phyloP scores from a whole-genome alignment of 345 rosid genomes.

The Eucalyptus curtisii region DNA sequence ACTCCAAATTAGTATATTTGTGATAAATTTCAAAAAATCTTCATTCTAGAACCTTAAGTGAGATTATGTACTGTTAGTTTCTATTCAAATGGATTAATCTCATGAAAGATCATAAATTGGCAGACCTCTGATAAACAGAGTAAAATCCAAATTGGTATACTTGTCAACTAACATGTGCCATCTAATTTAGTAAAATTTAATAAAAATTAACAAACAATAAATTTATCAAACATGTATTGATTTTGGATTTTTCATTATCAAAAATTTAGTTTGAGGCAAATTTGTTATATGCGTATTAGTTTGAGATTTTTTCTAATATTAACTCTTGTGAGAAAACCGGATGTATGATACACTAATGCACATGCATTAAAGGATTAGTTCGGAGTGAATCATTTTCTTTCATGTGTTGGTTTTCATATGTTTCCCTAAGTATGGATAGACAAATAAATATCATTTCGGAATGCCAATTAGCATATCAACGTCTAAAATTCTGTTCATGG shows the following conservation, averaged over 20 bases:
- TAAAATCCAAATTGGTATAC: too few relatives aligned
- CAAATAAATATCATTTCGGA: not conserved
- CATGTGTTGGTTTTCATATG: rapidly evolving
- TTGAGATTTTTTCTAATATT: too few relatives aligned
- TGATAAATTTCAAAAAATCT: too few relatives aligned
- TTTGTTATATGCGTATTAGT: too few relatives aligned
- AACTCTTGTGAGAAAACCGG: not conserved
- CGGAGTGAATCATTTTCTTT: not conserved
- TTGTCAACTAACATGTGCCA: rapidly evolving
- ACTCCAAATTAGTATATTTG: too few relatives aligned
- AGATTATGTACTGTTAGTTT: too few relatives aligned
- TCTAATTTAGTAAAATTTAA: too few relatives aligned
- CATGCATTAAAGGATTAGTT: not conserved
- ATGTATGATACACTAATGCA: not conserved
- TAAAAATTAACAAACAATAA: rapidly evolving
- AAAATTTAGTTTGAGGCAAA: too few relatives aligned
- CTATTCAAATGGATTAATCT: too few relatives aligned
- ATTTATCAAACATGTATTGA: too few relatives aligned
- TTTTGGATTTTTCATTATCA: rapidly evolving
- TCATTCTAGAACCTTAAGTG: too few relatives aligned
- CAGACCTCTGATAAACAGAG: rapidly evolving
- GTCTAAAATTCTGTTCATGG: not conserved
- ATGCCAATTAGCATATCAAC: not conserved
- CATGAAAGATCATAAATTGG: too few relatives aligned
- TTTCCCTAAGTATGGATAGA: not conserved